phyloP scores from a whole-genome alignment of 805 yeast species.

The Schizosaccharomyces osmophilus region DNA sequence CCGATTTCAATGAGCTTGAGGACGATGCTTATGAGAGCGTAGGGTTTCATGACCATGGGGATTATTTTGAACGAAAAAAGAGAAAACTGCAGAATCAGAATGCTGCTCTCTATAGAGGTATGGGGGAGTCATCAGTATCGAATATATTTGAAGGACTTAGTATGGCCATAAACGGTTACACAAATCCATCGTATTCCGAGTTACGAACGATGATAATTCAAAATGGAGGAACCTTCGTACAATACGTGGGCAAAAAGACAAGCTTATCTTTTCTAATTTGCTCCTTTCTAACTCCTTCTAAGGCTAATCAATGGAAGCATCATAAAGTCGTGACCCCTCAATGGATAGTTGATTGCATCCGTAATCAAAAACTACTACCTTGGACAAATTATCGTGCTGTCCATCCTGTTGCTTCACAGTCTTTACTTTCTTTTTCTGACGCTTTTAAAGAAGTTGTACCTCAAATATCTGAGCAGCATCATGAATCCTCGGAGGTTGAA shows the following conservation, averaged over 20 bases:
- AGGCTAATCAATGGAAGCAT: constrained; percentile 35
- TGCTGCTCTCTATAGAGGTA: constrained; percentile 9
- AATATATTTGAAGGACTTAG: constrained; percentile 36
- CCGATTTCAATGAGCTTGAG: neutral
- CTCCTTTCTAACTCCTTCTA: constrained; percentile 39
- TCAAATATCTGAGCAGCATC: neutral
- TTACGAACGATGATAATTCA: constrained; percentile 45
- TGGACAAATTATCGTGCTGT: constrained; percentile 47
- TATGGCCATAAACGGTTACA: constrained; percentile 54
- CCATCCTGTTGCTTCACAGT: constrained; percentile 31
- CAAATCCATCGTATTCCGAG: constrained; percentile 51
- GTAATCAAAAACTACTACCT: constrained; percentile 22
- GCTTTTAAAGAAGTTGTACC: neutral
- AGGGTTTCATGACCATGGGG: constrained; percentile 40
- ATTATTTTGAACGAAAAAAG: constrained; percentile 38
- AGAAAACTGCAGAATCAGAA: constrained; percentile 38
- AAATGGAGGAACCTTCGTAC: constrained; percentile 60
- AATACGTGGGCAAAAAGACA: constrained; percentile 43
- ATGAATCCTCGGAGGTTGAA: neutral
- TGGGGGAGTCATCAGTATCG: constrained; percentile 12
- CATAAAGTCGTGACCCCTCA: constrained; percentile 57
- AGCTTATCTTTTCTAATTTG: constrained; percentile 71
- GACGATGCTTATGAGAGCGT: neutral
- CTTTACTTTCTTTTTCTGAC: constrained; percentile 1
- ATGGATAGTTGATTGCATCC: constrained; percentile 54